Evolutionary conservation across 1,284 basidiomycete genomes (phyloP), one percentile per base, ranked within the genome.

Genomic region (Cerioporus squamosus): DNA sequence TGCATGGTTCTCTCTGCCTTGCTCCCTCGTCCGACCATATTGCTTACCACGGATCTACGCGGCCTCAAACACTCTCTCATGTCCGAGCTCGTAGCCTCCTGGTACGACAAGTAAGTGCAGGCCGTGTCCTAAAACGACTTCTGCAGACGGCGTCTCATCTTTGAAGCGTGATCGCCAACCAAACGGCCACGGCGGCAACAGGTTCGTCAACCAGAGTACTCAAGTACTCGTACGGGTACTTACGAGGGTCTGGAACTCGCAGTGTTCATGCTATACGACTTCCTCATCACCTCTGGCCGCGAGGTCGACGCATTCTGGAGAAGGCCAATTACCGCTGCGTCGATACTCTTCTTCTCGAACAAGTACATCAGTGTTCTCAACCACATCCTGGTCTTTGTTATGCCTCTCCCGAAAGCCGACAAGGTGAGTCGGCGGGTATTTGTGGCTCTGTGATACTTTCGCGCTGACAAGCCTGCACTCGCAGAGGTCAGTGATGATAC

Each of bases 191-290:
- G 9, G 40, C 40, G 7, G 40, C 40, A 2, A 42, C 6, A 42
- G 40, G 40, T 42, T 2, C 12, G 33, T 8, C 33, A 10, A 40
- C 39, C 15, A 40, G 5, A 15, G 39, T 10, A 8, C n/a, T 9
- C 40, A n/a, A 42, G 6, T 3, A 29, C 26, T 26, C 8, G 26
- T 42, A 9, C 20, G 7, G 8, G n/a, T 12, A 5, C 40, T 42
- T n/a, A n/a, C 1, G 4, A 42, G 20, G 1, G 18, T 22, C n/a
- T n/a, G 4, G 1, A 18, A 18, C 15, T 18, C 29, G 3, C 47
- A 50, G 48, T 42, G 2, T 50, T 50, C 39, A 50, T 50, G 48
- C 14, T 50, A 0, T 50, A 50, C 17, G 48, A 50, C 38, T 50
- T 40, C 18, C 23, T 50, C 14, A 15, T 40, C 6, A 18, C 15